Base-by-base conservation (phyloP, 768 basidiomycete species). In the Mycena capillaripes region DNA sequence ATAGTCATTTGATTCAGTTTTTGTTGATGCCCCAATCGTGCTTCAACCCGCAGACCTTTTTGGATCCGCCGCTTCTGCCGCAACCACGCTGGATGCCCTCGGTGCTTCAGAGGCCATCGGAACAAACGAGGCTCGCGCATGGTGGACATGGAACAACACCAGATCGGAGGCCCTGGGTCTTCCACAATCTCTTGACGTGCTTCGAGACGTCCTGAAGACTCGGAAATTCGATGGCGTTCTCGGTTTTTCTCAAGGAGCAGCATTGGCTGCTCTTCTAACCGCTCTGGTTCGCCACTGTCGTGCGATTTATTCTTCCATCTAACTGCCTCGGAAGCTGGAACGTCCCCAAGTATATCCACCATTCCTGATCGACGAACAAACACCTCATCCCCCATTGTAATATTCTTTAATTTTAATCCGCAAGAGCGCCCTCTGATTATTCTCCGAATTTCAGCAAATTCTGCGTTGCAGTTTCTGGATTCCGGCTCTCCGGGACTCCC, bases 301-400 rank as follows among this genome's bases (percentile, higher is more conserved):
- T 61, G 34, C 32, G 4, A n/a, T 27, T 57, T 16, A 29, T 17
- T 32, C 3, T 36, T 38, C 19, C 3, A 14, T 48, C 40, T 67
- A 23, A 29, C 4, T 4, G 1, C 14, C 42, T 52, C 38, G 16
- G 16, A 57, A 90, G 90, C 84, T 91, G 29, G 91, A 91, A 79
- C 83, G 79, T 59, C 90, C 91, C 0, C 78, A 87, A 7, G 62
- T 73, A 7, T 88, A 89, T 73, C 88, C 90, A 4, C 81, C 87
- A 29, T 94, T 94, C 78, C 79, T 94, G 38, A 80, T 90, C 25
- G 86, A 93, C 71, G 91, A 91, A 27, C 78, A 90, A 61, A 80
- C 92, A 17, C 90, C 89, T 9, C 94, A 95, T 79, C 92, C 92
- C n/a, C 93, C 93, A 0, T 84, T 95, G 94, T 94, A 77, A 70